Conservation (phyloP, 1,284 basidiomycete genomes). For the Apiotrichum siamense region DNA sequence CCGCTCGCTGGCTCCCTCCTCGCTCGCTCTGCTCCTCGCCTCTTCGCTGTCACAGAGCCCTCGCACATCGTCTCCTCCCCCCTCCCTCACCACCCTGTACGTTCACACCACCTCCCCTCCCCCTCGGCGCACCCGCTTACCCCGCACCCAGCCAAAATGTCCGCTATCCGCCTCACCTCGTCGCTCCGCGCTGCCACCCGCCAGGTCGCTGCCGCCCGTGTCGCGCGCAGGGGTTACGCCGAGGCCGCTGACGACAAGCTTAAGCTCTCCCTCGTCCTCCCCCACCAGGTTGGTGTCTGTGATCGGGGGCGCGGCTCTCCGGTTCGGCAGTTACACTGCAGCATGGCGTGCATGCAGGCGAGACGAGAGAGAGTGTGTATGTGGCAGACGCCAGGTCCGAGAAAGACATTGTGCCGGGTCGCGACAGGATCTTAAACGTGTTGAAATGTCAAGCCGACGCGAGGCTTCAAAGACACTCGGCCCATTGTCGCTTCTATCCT, state of each 20-base stretch:
- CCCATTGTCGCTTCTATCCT: too few relatives aligned
- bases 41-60: slow-evolving; percentile 1
- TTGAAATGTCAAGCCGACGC: too few relatives aligned
- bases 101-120: not conserved
- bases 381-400: too few relatives aligned
- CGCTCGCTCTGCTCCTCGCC: too few relatives aligned
- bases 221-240: slow-evolving; percentile 74
- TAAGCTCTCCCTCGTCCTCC: slow-evolving; percentile 84
- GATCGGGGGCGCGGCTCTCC: too few relatives aligned
- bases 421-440: too few relatives aligned
- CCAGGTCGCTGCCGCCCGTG: slow-evolving; percentile 36
- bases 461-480: too few relatives aligned
- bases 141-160: slow-evolving; percentile 25
- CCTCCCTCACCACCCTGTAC: not conserved
- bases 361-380: too few relatives aligned
- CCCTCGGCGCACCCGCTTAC: not conserved
- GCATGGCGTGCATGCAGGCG: too few relatives aligned
- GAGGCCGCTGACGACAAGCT: slow-evolving; percentile 56
- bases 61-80: not conserved
- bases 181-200: slow-evolving; percentile 44
- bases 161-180: slow-evolving; percentile 37
- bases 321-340: too few relatives aligned
- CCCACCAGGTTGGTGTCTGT: slow-evolving; percentile 88
- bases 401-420: too few relatives aligned
- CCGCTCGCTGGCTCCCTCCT: too few relatives aligned